Evolutionary conservation across 192 early-diverging fungal species (phyloP).

Genomic region (Entomortierella chlamydospora): DNA sequence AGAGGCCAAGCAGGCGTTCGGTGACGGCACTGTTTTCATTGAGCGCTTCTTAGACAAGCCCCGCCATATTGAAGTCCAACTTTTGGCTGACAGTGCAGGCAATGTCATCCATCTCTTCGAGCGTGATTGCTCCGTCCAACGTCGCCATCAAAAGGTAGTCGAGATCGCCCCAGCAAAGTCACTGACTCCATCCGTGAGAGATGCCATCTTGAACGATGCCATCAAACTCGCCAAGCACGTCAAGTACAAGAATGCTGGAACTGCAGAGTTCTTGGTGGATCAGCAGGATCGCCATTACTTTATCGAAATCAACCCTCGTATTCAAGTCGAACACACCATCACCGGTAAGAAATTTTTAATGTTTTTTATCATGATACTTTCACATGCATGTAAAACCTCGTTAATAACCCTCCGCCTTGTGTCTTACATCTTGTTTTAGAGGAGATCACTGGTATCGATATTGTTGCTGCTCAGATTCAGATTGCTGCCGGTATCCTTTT

Average conservation of each 20-base stretch:
- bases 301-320: conserved; percentile 98
- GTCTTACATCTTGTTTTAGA: conserved; percentile 57
- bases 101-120: conserved; percentile 93
- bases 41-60: conserved; percentile 94
- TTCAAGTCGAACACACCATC: conserved; percentile 98
- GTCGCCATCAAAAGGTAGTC: conserved; percentile 97
- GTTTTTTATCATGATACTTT: not conserved
- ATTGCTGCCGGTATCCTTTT: conserved; percentile 91
- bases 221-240: conserved; percentile 90
- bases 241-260: conserved; percentile 96
- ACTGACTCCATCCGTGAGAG: conserved; percentile 71
- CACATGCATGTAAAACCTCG: too few species aligned
- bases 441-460: conserved; percentile 95
- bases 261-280: conserved; percentile 97
- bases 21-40: conserved; percentile 95
- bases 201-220: conserved; percentile 88
- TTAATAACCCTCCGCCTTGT: not conserved
- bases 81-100: conserved; percentile 87
- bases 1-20: conserved; percentile 94
- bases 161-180: conserved; percentile 91
- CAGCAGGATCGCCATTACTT: conserved; percentile 91
- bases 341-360: conserved; percentile 58
- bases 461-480: conserved; percentile 93
- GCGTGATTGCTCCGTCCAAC: conserved; percentile 98
- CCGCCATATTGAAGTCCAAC: conserved; percentile 97